Evolutionary conservation across 2,329 filamentous ascomycete genomes (phyloP).

Genomic region (Fusarium anthophilum): DNA sequence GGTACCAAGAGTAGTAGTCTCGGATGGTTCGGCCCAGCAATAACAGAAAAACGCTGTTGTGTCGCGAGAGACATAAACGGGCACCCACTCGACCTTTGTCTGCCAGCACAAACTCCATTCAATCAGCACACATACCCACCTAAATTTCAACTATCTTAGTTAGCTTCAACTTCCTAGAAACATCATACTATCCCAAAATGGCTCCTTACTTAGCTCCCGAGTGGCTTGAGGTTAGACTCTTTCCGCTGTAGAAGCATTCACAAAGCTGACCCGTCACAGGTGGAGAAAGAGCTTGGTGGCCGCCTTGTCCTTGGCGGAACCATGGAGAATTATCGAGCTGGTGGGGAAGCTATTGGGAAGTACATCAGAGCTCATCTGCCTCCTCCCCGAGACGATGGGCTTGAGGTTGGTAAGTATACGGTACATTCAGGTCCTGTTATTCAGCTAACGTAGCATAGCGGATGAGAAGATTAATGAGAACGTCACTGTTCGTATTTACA

Average conservation of each 20-base stretch:
- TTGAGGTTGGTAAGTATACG: not conserved
- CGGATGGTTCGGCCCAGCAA: not conserved
- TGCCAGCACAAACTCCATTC: not conserved
- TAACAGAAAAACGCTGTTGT: not conserved
- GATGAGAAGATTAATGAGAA: fast-evolving
- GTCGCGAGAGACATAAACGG: not conserved
- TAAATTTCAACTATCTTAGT: fast-evolving
- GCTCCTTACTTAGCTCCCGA: not conserved
- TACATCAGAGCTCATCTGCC: not conserved
- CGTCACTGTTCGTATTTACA: not conserved
- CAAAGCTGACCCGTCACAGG: not conserved
- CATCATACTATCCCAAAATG: not conserved
- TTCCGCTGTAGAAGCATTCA: fast-evolving
- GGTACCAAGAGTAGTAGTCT: not conserved
- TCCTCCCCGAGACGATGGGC: not conserved
- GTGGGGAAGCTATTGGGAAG: not conserved
- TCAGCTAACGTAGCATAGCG: not conserved
- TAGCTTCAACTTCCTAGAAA: fast-evolving
- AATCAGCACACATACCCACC: too few relatives aligned
- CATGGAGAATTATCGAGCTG: not conserved
- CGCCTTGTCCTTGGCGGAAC: not conserved
- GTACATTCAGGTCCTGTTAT: fast-evolving
- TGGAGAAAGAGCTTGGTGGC: not conserved
- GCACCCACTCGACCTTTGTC: not conserved
- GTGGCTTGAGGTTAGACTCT: not conserved